Conservation (phyloP, 2,329 filamentous ascomycete genomes). For the Colletotrichum sp. region DNA sequence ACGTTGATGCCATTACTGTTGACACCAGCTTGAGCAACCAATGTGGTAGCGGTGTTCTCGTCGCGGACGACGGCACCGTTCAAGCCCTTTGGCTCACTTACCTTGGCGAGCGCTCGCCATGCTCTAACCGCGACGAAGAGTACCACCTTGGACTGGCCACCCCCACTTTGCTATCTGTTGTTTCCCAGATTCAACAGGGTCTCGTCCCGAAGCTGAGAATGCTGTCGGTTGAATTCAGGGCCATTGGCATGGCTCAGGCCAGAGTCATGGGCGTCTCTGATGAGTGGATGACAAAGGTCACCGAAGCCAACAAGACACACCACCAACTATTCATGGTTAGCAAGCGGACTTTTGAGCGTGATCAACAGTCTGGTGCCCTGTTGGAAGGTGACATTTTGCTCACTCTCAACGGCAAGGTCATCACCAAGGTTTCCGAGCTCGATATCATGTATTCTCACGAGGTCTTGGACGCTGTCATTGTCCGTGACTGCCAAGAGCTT, state of each 20-base stretch:
- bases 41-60: constrained; percentile 91
- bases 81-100: constrained; percentile 98
- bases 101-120: constrained; percentile 83
- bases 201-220: constrained; percentile 84
- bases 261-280: constrained; percentile 97
- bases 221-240: constrained; percentile 90
- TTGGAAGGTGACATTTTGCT: constrained; percentile 92
- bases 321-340: constrained; percentile 99
- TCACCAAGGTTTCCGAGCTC: constrained; percentile 90
- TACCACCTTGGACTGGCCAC: constrained; percentile 94
- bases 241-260: constrained; percentile 96
- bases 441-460: constrained; percentile 97
- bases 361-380: constrained; percentile 59
- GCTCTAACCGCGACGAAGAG: constrained; percentile 87
- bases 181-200: constrained; percentile 83
- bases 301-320: constrained; percentile 85
- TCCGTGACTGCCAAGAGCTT: constrained; percentile 84
- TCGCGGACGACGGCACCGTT: constrained; percentile 88
- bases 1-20: constrained; percentile 95
- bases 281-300: constrained; percentile 92
- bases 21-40: constrained; percentile 91
- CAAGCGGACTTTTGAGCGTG: constrained; percentile 77
- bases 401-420: constrained; percentile 87
- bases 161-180: constrained; percentile 86
- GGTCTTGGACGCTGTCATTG: constrained; percentile 80